Evolutionary conservation across 331 rosid species (phyloP), one percentile per base, ranked within the genome.

Genomic region (Quercus phellos): DNA sequence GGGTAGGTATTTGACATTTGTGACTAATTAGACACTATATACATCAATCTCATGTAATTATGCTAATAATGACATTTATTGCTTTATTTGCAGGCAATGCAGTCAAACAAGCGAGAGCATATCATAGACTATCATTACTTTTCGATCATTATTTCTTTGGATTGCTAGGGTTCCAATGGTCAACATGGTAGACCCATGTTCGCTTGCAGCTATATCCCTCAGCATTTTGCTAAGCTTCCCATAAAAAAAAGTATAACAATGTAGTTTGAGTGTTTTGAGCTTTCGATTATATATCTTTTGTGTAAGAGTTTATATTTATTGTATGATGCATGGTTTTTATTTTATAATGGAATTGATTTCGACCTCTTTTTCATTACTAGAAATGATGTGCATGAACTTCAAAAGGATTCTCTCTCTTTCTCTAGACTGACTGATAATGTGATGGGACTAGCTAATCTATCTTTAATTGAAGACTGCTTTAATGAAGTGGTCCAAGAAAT

Each of bases 191-290:
- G 78, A 46, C 50, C 55, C 73, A 75, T 77, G 77, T 83, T 61
- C 69, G 64, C 80, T 74, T 80, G 83, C 80, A 85, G 85, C 68
- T 71, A 73, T 79, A 69, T 78, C 80, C 85, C 88, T 55, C 35
- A 8, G 77, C 73, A 82, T 72, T 79, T 84, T 75, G 83, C 79
- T 74, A 78, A 75, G 78, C 80, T 79, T 78, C 81, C 70, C 81
- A 73, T 72, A 78, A 79, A 67, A 78, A 78, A 79, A 80, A 64
- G 78, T 77, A 78, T 38, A 56, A 18, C 72, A 70, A 74, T 86
- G 91, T 79, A 84, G 83, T 87, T 84, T 80, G 83, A 77, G 78
- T 91, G 84, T 80, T 83, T 82, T 80, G 59, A 72, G 74, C 72
- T 74, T 35, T 53, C 83, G 79, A 50, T 85, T 77, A 56, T 22